Conservation (phyloP, 306 rosid species). For the Prunus salicina region DNA sequence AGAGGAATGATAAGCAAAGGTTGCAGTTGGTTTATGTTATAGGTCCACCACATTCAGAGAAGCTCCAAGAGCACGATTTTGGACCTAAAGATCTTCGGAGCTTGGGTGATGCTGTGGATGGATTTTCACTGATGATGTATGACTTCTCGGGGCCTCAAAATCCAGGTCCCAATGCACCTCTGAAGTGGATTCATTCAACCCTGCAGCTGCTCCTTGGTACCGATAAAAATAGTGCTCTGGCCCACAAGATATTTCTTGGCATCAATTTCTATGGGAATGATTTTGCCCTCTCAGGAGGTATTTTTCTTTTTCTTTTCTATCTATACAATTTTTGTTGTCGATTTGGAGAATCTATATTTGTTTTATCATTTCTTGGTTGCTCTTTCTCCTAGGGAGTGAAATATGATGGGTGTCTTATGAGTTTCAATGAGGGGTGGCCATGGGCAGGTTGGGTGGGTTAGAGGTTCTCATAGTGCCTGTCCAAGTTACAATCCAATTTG, state of each 20-base stretch:
- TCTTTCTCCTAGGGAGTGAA: background rate
- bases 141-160: slow-evolving; percentile 83
- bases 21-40: slow-evolving; percentile 80
- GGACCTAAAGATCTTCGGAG: slow-evolving; percentile 77
- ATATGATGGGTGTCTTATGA: background rate
- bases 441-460: too few relatives aligned
- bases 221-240: slow-evolving; percentile 38
- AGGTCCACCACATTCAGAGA: slow-evolving; percentile 89
- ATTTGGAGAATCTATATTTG: background rate
- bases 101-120: slow-evolving; percentile 72
- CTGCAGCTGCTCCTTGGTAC: slow-evolving; percentile 56
- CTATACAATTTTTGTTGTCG: background rate
- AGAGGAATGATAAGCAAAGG: slow-evolving; percentile 33
- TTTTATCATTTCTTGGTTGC: background rate
- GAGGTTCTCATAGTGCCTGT: too few relatives aligned
- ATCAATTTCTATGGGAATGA: slow-evolving; percentile 95
- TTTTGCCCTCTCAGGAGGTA: slow-evolving; percentile 70
- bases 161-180: slow-evolving; percentile 98
- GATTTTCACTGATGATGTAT: slow-evolving; percentile 88
- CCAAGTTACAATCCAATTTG: background rate
- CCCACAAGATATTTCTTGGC: slow-evolving; percentile 78
- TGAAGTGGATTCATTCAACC: slow-evolving; percentile 76
- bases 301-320: background rate
- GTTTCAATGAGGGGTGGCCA: background rate
- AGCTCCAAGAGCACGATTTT: slow-evolving; percentile 69